Conservation (phyloP, 2,329 filamentous ascomycete genomes). For the Trichoderma sp. region DNA sequence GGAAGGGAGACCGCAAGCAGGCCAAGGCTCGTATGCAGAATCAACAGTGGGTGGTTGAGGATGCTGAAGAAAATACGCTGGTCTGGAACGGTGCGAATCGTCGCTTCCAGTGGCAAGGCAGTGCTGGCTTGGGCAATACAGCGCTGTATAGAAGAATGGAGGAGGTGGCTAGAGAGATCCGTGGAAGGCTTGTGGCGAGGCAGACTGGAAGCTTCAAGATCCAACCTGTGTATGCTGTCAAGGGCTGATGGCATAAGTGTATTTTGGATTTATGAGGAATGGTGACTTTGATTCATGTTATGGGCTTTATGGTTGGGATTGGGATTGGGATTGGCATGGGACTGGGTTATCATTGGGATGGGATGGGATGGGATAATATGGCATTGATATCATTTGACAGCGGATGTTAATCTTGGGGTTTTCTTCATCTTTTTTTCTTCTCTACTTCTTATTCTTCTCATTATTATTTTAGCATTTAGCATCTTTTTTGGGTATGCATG, state of each 20-base stretch:
- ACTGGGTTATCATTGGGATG: background rate
- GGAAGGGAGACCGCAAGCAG: background rate
- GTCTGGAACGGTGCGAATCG: background rate
- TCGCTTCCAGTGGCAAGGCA: background rate
- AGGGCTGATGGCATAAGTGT: background rate
- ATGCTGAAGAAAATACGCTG: background rate
- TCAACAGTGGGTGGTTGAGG: background rate
- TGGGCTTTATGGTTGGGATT: background rate
- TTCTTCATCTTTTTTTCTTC: background rate
- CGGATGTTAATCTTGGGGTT: background rate
- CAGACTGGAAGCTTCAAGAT: background rate
- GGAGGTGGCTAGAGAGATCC: background rate
- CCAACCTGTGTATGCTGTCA: background rate
- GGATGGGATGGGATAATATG: background rate
- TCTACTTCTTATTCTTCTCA: background rate
- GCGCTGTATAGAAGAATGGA: background rate
- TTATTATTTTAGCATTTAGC: background rate
- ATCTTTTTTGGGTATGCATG: background rate
- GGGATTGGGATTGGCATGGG: background rate
- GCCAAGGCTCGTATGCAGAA: background rate
- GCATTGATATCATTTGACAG: background rate
- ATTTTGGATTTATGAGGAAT: background rate
- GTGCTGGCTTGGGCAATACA: background rate
- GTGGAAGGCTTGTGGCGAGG: background rate
- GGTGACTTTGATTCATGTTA: background rate